phyloP scores from a whole-genome alignment of 257 asterid species.

The Solanum ahanhuiri region DNA sequence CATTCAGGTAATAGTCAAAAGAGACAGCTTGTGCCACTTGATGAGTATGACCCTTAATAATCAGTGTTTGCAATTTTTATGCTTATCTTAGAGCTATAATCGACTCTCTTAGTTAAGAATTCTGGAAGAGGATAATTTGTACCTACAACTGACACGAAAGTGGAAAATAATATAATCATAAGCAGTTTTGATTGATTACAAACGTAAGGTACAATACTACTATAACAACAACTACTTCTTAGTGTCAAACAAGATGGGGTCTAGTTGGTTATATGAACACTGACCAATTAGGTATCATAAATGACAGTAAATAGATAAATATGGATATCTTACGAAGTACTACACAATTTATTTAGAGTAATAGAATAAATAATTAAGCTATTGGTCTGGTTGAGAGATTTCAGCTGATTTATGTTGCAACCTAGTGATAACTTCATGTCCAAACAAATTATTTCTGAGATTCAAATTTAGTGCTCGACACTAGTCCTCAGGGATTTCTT shows the following conservation, averaged over 20 bases:
- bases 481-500: neutral
- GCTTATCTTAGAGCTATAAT: neutral
- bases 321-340: neutral
- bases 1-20: conserved; percentile 7
- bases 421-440: neutral
- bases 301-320: neutral
- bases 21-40: conserved; percentile 27
- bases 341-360: neutral
- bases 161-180: neutral
- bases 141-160: neutral
- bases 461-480: neutral
- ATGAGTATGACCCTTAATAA: conserved; percentile 16
- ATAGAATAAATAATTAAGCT: neutral
- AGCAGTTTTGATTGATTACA: neutral
- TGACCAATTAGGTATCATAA: neutral
- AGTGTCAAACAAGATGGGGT: neutral
- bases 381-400: neutral
- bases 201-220: neutral
- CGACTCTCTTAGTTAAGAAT: neutral
- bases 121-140: neutral
- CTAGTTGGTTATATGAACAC: neutral
- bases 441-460: neutral
- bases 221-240: neutral
- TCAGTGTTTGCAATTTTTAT: neutral
- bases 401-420: neutral